Base-by-base conservation (phyloP, 306 rosid species). In the Quercus agrifolia region DNA sequence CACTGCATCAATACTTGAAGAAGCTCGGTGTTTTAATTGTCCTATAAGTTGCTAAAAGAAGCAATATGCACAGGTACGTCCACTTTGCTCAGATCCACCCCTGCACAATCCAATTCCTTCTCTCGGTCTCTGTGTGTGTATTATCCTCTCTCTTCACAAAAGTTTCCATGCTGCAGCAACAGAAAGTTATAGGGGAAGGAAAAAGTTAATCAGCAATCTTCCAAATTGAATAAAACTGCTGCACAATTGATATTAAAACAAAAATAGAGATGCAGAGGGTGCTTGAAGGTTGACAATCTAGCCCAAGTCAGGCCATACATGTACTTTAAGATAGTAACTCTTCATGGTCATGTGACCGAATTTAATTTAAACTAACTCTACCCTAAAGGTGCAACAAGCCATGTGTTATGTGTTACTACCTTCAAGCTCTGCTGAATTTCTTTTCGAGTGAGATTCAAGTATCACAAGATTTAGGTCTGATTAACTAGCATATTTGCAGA, bases 141-240 rank as follows among this genome's bases (percentile, higher is more conserved):
- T 51, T 82, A 59, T 62, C 74, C 30, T 67, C 81, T 64, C 67
- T 74, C 84, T 77, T 87, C 86, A 92, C 86, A 84, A 71, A 19
- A 89, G 78, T 86, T 92, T 88, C 97, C 98, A 94, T 2, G 87
- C 98, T 92, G 90, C 87, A 88, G 10, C 79, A 83, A 31, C 19
- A 55, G 63, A 64, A 2, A 68, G 56, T 18, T 70, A 51, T 19
- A 14, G n/a, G 3, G 4, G n/a, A 31, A 74, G 52, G 52, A 20
- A 44, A 41, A 44, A 49, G 28, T 71, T 35, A 67, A 67, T 18
- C 52, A 46, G 19, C 41, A 17, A 67, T 15, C 28, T 68, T 13
- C 38, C 46, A 31, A 72, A 10, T 13, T 20, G 66, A 8, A 5
- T 35, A 19, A 38, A 19, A 31, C 9, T 18, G 52, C 75, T 57